phyloP scores from a whole-genome alignment of 495 filamentous ascomycete genomes.

The Aspergillus wentii region DNA sequence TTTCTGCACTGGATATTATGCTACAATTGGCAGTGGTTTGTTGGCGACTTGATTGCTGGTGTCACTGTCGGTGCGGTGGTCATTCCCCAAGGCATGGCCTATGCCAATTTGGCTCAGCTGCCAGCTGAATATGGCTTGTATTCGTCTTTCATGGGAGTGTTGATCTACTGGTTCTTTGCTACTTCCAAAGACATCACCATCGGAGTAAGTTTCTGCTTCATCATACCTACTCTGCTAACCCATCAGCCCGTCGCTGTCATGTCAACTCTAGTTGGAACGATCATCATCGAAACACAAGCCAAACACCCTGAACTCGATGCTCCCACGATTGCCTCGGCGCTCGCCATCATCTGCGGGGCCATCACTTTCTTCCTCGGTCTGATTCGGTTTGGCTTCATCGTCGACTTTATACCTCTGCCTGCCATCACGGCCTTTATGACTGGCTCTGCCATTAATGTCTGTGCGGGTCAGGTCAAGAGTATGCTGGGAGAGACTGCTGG shows the following conservation, averaged over 20 bases:
- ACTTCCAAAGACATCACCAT: constrained; percentile 99
- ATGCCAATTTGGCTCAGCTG: constrained; percentile 79
- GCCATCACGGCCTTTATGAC: constrained; percentile 98
- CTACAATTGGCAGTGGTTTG: constrained; percentile 86
- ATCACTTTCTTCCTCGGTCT: constrained; percentile 81
- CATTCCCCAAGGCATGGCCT: constrained; percentile 96
- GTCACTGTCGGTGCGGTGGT: constrained; percentile 95
- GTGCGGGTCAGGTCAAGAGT: constrained; percentile 76
- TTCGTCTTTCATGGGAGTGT: constrained; percentile 95
- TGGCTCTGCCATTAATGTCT: constrained; percentile 89
- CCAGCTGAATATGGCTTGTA: constrained; percentile 83
- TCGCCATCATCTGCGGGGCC: constrained; percentile 76
- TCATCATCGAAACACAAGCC: constrained; percentile 57
- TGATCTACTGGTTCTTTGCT: constrained; percentile 98
- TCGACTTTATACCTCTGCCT: constrained; percentile 89
- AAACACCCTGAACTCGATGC: constrained; percentile 52
- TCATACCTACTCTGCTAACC: constrained; percentile 9
- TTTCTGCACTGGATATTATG: constrained; percentile 81
- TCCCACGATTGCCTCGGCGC: constrained; percentile 68
- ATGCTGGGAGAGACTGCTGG: constrained; percentile 75
- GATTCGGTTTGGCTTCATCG: constrained; percentile 82
- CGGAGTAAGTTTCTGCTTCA: constrained; percentile 49
- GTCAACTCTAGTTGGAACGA: constrained; percentile 81
- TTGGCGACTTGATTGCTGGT: constrained; percentile 85
- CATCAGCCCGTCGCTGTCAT: constrained; percentile 87